Conservation (phyloP, 2,329 filamentous ascomycete genomes). For the Pestalotiopsis sp. region DNA sequence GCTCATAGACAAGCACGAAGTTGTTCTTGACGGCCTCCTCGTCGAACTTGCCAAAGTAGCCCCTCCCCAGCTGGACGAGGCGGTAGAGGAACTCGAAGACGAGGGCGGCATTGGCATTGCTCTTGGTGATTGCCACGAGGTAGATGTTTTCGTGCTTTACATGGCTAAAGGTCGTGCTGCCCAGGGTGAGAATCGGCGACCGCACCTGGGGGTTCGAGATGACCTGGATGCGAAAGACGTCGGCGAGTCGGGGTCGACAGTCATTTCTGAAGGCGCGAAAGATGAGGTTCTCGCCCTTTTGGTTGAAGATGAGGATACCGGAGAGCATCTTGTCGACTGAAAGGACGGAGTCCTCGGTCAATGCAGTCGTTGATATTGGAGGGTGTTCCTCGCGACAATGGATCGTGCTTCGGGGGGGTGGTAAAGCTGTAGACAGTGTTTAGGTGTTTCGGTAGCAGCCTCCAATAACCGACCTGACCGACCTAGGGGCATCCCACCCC, state of each 20-base stretch:
- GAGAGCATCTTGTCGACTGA: slow-evolving; percentile 75
- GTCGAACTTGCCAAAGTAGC: slow-evolving; percentile 98
- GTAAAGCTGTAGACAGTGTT: neutral
- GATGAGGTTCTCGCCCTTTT: slow-evolving; percentile 99
- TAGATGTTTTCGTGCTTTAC: slow-evolving; percentile 99
- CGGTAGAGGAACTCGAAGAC: slow-evolving; percentile 98
- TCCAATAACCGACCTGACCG: neutral
- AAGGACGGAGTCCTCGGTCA: slow-evolving; percentile 12
- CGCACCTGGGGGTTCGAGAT: slow-evolving; percentile 98
- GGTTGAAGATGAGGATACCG: slow-evolving; percentile 97
- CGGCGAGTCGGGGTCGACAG: slow-evolving; percentile 93
- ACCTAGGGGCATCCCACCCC: neutral
- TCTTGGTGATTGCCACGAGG: slow-evolving; percentile 95
- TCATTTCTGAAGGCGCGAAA: slow-evolving; percentile 99
- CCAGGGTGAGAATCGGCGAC: slow-evolving; percentile 94
- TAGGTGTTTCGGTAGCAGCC: neutral
- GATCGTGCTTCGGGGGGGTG: neutral
- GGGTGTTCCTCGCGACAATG: neutral
- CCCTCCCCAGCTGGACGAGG: slow-evolving; percentile 84
- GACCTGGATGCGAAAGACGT: slow-evolving; percentile 99
- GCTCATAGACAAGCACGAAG: slow-evolving; percentile 97
- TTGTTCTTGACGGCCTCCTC: slow-evolving; percentile 99
- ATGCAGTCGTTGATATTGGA: neutral
- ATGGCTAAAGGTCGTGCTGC: slow-evolving; percentile 98
- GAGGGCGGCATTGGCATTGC: slow-evolving; percentile 96